These are phyloP conservation scores for Debaryomyces castellii DNA, from an alignment of 805 yeast species.

Conservation along the genomic window DNA sequence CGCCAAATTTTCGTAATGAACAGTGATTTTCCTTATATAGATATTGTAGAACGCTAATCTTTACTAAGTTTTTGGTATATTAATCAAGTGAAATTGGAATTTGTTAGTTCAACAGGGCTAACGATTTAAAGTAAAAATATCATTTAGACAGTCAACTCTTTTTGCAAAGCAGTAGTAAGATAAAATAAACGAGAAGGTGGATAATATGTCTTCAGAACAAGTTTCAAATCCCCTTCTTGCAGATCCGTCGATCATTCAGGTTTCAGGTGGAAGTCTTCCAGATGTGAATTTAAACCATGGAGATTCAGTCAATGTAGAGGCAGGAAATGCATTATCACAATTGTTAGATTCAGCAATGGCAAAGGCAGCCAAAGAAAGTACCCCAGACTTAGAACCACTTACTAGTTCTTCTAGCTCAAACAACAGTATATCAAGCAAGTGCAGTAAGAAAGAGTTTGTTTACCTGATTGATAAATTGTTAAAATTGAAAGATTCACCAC, in stretches of 20 bases:
- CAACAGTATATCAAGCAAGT: background rate
- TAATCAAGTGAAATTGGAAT: background rate
- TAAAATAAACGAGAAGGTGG: background rate
- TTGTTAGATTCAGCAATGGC: constrained; percentile 47
- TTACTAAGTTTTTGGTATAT: background rate
- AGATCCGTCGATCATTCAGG: constrained; percentile 32
- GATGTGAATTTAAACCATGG: constrained; percentile 2
- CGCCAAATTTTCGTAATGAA: background rate
- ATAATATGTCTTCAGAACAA: constrained; percentile 5
- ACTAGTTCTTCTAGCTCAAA: constrained; percentile 12
- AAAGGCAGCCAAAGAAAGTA: constrained; percentile 44
- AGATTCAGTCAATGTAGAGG: constrained; percentile 16
- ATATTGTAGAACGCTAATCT: background rate
- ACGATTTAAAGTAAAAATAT: background rate
- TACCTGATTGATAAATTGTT: constrained; percentile 31
- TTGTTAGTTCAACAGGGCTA: background rate
- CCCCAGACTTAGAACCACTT: constrained; percentile 27
- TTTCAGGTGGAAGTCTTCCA: constrained; percentile 6
- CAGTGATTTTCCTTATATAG: background rate
- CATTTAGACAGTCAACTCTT: background rate
- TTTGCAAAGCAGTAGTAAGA: background rate
- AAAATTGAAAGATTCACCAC: constrained; percentile 33
- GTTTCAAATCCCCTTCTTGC: constrained; percentile 20
- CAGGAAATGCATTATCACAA: constrained; percentile 39
- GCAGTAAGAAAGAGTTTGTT: constrained; percentile 7